Evolutionary conservation across 2,329 filamentous ascomycete genomes (phyloP).

Genomic region (Pseudogymnoascus sp.): DNA sequence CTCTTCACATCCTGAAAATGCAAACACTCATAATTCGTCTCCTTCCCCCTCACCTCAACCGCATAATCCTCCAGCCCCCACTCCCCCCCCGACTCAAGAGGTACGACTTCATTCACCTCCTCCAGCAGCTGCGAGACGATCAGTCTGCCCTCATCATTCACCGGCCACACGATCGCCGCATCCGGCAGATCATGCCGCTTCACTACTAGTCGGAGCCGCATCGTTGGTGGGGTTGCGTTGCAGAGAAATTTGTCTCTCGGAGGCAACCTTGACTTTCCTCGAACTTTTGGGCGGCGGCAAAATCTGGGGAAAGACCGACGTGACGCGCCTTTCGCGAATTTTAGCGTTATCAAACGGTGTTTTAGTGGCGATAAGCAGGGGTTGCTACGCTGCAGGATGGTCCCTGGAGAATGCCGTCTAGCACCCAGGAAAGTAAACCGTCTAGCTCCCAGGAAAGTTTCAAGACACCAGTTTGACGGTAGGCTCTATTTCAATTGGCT

Average conservation of each 20-base stretch:
- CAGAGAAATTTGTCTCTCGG: background rate
- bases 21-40: conserved; percentile 71
- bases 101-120: conserved; percentile 69
- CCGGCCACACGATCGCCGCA: conserved; percentile 62
- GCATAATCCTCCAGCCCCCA: conserved; percentile 89
- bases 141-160: conserved; percentile 46
- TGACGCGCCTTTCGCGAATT: conserved; percentile 3
- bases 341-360: background rate
- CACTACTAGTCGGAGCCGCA: conserved; percentile 68
- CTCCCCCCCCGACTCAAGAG: conserved; percentile 62
- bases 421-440: background rate
- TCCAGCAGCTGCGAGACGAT: conserved; percentile 71
- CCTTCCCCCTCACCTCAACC: conserved; percentile 56
- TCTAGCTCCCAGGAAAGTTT: background rate
- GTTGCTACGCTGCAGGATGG: background rate
- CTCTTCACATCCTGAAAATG: conserved; percentile 68
- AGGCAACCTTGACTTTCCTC: background rate
- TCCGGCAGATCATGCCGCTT: conserved; percentile 66
- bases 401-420: background rate
- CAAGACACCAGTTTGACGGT: background rate
- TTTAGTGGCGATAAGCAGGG: conserved; percentile 6
- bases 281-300: background rate
- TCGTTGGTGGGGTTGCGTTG: conserved; percentile 21
- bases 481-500: background rate
- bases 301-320: background rate